Conservation (phyloP, 352 stramenopile genomes). For the Plasmopara viticola region DNA sequence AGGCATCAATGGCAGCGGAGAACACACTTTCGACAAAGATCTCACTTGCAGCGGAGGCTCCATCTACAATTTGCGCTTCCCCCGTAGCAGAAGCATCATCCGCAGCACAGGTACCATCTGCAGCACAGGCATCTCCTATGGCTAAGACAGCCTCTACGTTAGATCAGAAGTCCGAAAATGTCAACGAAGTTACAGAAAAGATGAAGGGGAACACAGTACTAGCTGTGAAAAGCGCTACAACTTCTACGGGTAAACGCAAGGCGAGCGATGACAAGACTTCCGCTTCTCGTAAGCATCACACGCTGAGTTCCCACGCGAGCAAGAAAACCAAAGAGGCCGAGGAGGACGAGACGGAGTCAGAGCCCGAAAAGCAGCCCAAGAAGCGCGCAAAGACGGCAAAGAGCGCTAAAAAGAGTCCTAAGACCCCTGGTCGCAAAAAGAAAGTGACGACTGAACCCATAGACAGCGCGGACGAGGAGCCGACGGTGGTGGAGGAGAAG, state of each 20-base stretch:
- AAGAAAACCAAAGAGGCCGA: slow-evolving; percentile 16
- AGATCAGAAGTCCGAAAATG: not conserved
- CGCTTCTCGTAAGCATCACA: slow-evolving; percentile 14
- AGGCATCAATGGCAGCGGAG: not conserved
- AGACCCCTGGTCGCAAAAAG: slow-evolving; percentile 35
- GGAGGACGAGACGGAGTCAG: slow-evolving; percentile 43
- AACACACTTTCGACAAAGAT: not conserved
- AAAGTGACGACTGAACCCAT: slow-evolving; percentile 16
- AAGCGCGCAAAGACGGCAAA: slow-evolving; percentile 33
- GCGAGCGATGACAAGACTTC: slow-evolving; percentile 1
- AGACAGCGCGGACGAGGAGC: slow-evolving; percentile 22
- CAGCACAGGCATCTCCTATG: slow-evolving; percentile 6
- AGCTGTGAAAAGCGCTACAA: slow-evolving; percentile 5
- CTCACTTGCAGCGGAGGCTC: not conserved
- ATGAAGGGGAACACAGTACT: slow-evolving; percentile 5
- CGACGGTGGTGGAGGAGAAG: slow-evolving; percentile 27
- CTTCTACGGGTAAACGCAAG: slow-evolving; percentile 12
- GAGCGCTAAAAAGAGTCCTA: slow-evolving; percentile 24
- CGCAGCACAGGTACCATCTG: not conserved
- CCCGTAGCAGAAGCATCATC: not conserved
- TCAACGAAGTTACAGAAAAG: not conserved
- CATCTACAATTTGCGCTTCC: too few species aligned
- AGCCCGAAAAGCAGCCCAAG: slow-evolving; percentile 45
- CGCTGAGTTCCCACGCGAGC: slow-evolving; percentile 8
- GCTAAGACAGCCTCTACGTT: not conserved